These are phyloP conservation scores for Ramaria rubella DNA, from an alignment of 768 basidiomycete species.

Conservation along the genomic window DNA sequence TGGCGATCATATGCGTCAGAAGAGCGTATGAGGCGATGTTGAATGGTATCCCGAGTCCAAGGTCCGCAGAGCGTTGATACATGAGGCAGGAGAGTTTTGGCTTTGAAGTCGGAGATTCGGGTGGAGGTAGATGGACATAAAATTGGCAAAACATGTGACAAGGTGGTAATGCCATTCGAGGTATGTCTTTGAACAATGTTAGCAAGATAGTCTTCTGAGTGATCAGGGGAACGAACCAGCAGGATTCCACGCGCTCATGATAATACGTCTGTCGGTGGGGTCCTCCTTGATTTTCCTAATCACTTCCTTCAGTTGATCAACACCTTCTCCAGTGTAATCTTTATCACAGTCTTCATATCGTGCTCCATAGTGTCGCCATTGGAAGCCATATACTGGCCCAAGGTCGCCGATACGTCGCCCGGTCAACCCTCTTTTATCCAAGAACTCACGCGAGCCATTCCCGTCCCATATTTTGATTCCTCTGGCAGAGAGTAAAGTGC, in stretches of 20 bases:
- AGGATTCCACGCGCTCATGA: conserved; percentile 97
- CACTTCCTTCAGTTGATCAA: conserved; percentile 87
- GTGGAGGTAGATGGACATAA: conserved; percentile 83
- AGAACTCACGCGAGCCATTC: conserved; percentile 82
- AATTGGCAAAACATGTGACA: conserved; percentile 99
- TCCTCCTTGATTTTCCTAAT: conserved; percentile 88
- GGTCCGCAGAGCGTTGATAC: conserved; percentile 96
- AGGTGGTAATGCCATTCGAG: conserved; percentile 92
- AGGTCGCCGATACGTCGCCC: conserved; percentile 87
- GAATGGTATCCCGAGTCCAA: conserved; percentile 96
- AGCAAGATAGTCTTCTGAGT: neutral
- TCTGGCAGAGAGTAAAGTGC: conserved; percentile 63
- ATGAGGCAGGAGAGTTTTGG: conserved; percentile 87
- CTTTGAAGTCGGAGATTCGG: conserved; percentile 39
- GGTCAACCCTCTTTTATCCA: conserved; percentile 77
- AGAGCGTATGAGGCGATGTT: conserved; percentile 99
- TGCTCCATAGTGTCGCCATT: conserved; percentile 94
- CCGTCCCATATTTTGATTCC: conserved; percentile 98
- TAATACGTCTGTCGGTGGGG: conserved; percentile 90
- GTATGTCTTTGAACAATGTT: conserved; percentile 55
- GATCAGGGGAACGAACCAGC: conserved; percentile 66
- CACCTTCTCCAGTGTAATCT: conserved; percentile 77
- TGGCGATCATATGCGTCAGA: conserved; percentile 96
- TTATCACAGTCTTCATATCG: conserved; percentile 66
- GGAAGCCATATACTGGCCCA: conserved; percentile 96